Conservation (phyloP, 2,329 filamentous ascomycete genomes). For the Trichoderma sp. region DNA sequence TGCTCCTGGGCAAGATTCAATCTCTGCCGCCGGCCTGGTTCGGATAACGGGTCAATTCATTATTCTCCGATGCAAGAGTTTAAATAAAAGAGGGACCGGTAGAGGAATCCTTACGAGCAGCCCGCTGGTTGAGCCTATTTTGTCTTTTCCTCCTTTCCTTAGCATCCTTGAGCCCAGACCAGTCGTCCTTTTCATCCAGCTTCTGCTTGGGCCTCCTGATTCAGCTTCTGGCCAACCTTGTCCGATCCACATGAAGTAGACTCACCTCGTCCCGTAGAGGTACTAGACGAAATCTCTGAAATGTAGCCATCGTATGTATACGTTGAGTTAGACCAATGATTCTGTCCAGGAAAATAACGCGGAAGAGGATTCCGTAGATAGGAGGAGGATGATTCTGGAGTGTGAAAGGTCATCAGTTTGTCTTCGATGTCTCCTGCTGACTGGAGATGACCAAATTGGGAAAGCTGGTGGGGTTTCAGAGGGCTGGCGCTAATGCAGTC, state of each 20-base stretch:
- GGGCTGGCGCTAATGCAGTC: constrained; percentile 2
- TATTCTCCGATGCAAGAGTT: neutral
- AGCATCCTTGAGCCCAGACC: constrained; percentile 22
- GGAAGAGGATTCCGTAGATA: neutral
- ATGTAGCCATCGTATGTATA: constrained; percentile 20
- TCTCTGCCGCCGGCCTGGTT: constrained; percentile 22
- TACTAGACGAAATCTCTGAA: constrained; percentile 25
- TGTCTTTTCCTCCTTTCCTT: constrained; percentile 25
- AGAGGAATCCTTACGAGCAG: constrained; percentile 18
- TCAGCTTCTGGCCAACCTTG: neutral
- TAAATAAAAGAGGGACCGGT: neutral
- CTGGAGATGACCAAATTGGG: constrained; percentile 1
- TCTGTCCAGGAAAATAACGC: neutral
- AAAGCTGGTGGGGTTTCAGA: neutral
- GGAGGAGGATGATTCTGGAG: constrained; percentile 2
- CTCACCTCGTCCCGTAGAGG: constrained; percentile 23
- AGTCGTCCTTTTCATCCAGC: constrained; percentile 21
- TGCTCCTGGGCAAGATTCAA: constrained; percentile 10
- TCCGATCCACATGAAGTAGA: neutral
- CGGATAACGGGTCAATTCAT: neutral
- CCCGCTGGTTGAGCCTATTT: constrained; percentile 25
- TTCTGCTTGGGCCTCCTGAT: neutral
- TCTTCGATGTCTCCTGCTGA: constrained; percentile 9
- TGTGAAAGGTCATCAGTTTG: neutral
- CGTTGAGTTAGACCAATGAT: neutral